Percentiles rank a stretch among this genome's conserved stretches.
phyloP scores from a whole-genome alignment of 345 rosid genomes.

The Eucalyptus polyanthemos region DNA sequence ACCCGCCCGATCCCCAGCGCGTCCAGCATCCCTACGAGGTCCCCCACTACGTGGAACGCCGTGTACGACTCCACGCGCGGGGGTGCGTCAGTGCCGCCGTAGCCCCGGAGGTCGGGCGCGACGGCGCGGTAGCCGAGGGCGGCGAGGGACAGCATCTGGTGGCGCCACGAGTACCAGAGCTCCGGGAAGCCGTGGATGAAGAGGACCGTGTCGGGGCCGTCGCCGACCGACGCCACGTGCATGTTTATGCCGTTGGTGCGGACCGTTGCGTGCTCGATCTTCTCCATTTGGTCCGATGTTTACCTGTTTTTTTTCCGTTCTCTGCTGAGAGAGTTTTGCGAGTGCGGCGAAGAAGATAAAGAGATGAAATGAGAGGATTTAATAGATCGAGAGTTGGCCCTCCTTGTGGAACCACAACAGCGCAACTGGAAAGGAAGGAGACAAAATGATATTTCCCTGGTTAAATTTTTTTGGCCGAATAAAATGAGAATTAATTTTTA shows the following conservation, averaged over 20 bases:
- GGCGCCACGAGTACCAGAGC: slow-evolving; percentile 67
- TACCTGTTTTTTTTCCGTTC: background rate
- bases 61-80: slow-evolving; percentile 21
- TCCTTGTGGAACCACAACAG: background rate
- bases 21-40: slow-evolving; percentile 11
- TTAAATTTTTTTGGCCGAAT: background rate
- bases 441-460: background rate
- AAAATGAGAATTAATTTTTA: too few species aligned
- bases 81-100: slow-evolving; percentile 57
- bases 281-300: background rate
- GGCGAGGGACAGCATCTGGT: slow-evolving; percentile 54
- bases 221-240: slow-evolving; percentile 51
- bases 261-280: slow-evolving; percentile 30
- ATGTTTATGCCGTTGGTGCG: slow-evolving; percentile 52
- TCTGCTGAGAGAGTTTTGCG: background rate
- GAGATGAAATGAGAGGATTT: background rate
- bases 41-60: slow-evolving; percentile 8
- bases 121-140: slow-evolving; percentile 47
- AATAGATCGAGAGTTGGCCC: background rate
- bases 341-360: background rate
- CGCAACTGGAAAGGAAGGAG: background rate
- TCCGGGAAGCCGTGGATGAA: slow-evolving; percentile 72
- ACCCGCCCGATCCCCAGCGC: slow-evolving; percentile 21
- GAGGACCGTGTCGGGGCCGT: slow-evolving; percentile 36
- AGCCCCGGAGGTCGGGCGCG: slow-evolving; percentile 69